Evolutionary conservation across 2,329 filamentous ascomycete species (phyloP).

Genomic region (Blumeriella jaapii): DNA sequence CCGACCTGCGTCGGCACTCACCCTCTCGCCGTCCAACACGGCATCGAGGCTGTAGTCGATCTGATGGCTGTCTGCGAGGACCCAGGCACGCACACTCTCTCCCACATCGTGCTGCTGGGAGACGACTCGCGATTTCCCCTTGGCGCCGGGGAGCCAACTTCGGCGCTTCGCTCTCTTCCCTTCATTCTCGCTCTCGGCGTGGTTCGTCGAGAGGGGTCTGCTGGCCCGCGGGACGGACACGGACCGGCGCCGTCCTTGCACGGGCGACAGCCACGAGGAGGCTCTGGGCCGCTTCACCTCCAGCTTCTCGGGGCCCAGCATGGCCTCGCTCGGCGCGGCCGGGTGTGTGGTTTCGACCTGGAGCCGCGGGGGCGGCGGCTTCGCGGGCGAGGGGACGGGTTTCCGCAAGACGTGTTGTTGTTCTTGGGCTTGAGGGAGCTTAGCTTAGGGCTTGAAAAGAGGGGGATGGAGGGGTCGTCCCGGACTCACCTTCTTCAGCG

Average conservation of each 20-base stretch:
- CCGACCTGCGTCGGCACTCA: constrained; percentile 22
- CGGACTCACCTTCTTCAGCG: too few species aligned
- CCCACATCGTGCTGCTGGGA: constrained; percentile 7
- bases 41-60: constrained; percentile 45
- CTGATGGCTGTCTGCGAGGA: constrained; percentile 39
- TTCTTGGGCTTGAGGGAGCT: too few species aligned
- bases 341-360: too few species aligned
- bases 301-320: too few species aligned
- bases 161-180: constrained; percentile 7
- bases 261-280: too few species aligned
- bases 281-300: too few species aligned
- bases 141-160: constrained; percentile 14
- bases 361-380: too few species aligned
- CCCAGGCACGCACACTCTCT: constrained; percentile 33
- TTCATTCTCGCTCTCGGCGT: constrained; percentile 8
- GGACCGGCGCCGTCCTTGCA: constrained; percentile 7
- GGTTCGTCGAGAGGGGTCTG: constrained; percentile 5
- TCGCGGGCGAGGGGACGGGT: too few species aligned
- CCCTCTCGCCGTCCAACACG: constrained; percentile 44
- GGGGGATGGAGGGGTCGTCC: too few species aligned
- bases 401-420: too few species aligned
- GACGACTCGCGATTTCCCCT: constrained; percentile 11
- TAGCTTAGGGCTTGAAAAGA: too few species aligned
- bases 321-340: too few species aligned
- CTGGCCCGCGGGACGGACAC: constrained; percentile 8